A percentile compares a stretch with the other conserved stretches of the same genome.
phyloP scores from a whole-genome alignment of 352 stramenopile species.

The Pythium oligandrum region DNA sequence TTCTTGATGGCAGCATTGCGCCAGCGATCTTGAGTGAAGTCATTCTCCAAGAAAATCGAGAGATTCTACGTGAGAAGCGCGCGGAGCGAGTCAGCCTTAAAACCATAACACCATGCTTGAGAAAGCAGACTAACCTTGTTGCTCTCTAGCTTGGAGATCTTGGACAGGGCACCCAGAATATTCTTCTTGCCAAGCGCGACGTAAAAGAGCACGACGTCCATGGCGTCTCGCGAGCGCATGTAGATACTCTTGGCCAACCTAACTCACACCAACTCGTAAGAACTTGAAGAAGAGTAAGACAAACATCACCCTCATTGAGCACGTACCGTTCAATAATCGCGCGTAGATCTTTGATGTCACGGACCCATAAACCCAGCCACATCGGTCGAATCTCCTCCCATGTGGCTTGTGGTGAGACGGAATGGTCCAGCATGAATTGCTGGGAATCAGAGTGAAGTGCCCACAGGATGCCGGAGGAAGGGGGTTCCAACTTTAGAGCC shows the following conservation, averaged over 20 bases:
- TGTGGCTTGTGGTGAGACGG: slow-evolving; percentile 43
- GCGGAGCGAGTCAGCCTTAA: too few relatives aligned
- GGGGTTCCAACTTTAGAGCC: slow-evolving; percentile 37
- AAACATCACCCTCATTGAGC: not conserved
- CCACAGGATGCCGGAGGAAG: slow-evolving; percentile 73
- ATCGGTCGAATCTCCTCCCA: slow-evolving; percentile 63
- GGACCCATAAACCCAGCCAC: slow-evolving; percentile 80
- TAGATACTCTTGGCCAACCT: slow-evolving; percentile 72
- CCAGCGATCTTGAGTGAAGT: slow-evolving; percentile 82
- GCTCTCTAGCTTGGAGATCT: slow-evolving; percentile 60
- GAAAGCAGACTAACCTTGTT: slow-evolving; percentile 45
- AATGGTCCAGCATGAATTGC: slow-evolving; percentile 68
- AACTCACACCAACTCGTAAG: not conserved
- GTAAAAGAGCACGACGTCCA: slow-evolving; percentile 73
- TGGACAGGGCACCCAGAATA: slow-evolving; percentile 66
- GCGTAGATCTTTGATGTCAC: slow-evolving; percentile 66
- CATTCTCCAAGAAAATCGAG: slow-evolving; percentile 68
- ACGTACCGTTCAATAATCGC: slow-evolving; percentile 56
- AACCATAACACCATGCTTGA: too few relatives aligned
- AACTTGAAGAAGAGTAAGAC: not conserved
- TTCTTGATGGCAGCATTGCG: slow-evolving; percentile 91
- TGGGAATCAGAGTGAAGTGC: slow-evolving; percentile 82
- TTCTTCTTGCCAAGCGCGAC: slow-evolving; percentile 78
- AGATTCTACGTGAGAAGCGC: slow-evolving; percentile 39
- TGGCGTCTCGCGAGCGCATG: slow-evolving; percentile 58